These are phyloP conservation scores for Hsuehochloa calcarea DNA, from an alignment of 176 grass and related monocot species.

Conservation along the genomic window DNA sequence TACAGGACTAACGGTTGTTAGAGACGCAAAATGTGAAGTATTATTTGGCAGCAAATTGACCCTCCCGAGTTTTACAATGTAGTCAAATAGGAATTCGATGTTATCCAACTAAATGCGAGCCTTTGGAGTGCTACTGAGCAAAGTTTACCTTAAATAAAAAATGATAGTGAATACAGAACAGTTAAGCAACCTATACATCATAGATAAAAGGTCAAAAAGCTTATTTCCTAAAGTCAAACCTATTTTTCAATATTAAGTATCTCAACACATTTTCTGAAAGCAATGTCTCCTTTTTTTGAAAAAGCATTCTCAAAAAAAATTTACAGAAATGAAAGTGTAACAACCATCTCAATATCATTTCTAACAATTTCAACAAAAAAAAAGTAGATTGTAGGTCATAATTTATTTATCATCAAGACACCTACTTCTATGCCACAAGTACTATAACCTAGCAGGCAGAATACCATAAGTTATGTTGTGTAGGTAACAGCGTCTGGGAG, in stretches of 20 bases:
- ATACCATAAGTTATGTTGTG: constrained; percentile 88
- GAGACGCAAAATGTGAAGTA: background rate
- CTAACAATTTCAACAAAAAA: background rate
- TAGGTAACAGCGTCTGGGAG: constrained; percentile 86
- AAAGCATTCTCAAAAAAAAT: background rate
- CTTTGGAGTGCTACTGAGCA: background rate
- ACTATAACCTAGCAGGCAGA: background rate
- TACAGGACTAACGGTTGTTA: background rate
- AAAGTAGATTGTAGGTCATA: background rate
- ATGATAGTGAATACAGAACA: background rate
- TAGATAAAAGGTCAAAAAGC: background rate
- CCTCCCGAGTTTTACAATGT: background rate
- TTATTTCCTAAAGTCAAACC: constrained; percentile 5
- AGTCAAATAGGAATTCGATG: background rate
- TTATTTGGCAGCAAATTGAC: background rate
- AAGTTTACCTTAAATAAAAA: background rate
- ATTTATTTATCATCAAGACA: background rate
- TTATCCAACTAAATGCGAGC: background rate
- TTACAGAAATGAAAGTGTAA: background rate
- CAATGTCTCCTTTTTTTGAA: background rate
- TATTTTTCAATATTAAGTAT: constrained; percentile 7
- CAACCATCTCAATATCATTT: background rate
- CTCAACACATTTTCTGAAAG: background rate
- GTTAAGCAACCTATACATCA: background rate
- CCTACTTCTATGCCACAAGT: background rate